phyloP scores from a whole-genome alignment of 75 land plant species.

The Selaginella moellendorffii region DNA sequence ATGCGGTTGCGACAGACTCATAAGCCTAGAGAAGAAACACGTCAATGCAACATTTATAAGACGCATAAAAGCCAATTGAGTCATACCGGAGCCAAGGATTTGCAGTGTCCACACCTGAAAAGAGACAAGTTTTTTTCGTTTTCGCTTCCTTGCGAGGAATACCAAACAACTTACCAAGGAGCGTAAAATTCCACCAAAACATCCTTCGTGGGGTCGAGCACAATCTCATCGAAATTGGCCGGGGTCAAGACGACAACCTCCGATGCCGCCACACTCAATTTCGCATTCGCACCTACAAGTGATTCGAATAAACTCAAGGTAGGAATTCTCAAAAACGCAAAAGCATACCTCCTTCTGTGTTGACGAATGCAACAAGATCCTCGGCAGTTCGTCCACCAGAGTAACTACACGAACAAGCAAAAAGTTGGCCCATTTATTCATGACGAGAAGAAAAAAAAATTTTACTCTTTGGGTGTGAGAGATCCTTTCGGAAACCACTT shows the following conservation, averaged over 20 bases:
- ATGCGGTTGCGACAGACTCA: slow-evolving; percentile 76
- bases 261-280: slow-evolving; percentile 47
- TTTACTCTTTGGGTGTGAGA: slow-evolving; percentile 91
- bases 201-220: slow-evolving; percentile 69
- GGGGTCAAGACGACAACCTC: slow-evolving; percentile 59
- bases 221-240: slow-evolving; percentile 68
- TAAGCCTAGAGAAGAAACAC: slow-evolving; percentile 62
- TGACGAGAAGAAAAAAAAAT: slow-evolving; percentile 5
- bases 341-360: slow-evolving; percentile 70
- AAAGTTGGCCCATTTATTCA: too few species aligned
- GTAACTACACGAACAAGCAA: slow-evolving; percentile 45
- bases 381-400: slow-evolving; percentile 83
- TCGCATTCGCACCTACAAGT: slow-evolving; percentile 35
- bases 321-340: background rate
- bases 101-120: slow-evolving; percentile 98
- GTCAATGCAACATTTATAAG: slow-evolving; percentile 87
- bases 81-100: slow-evolving; percentile 91
- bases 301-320: background rate
- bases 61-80: slow-evolving; percentile 64
- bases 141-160: background rate
- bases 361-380: slow-evolving; percentile 77
- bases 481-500: slow-evolving; percentile 97
- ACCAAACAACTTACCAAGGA: slow-evolving; percentile 51
- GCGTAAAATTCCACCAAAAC: slow-evolving; percentile 97
- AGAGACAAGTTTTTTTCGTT: background rate